phyloP scores from a whole-genome alignment of 441 rosid genomes.

The Euphorbia celastroides region DNA sequence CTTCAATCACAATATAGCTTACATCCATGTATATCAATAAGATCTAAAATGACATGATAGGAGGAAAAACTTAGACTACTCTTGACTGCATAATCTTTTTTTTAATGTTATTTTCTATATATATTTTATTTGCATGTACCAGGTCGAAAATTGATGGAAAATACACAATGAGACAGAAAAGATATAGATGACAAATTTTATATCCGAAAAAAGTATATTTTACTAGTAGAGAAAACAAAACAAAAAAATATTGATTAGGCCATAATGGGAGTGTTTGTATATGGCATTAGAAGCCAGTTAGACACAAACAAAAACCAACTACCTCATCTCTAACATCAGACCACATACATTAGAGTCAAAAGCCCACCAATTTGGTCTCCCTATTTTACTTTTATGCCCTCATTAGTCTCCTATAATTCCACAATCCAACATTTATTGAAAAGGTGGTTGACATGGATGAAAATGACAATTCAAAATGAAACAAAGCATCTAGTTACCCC shows the following conservation, averaged over 20 bases:
- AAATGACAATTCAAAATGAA: conserved; percentile 2
- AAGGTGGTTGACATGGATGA: neutral
- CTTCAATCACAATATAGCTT: no score
- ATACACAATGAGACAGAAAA: no score
- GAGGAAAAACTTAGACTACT: no score
- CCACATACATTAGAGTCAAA: neutral
- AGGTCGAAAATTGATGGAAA: no score
- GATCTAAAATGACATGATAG: no score
- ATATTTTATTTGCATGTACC: no score
- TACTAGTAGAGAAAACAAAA: neutral
- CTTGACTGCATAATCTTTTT: no score
- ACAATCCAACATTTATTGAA: neutral
- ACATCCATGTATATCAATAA: no score
- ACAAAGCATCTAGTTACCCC: neutral
- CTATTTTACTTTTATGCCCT: conserved; percentile 1
- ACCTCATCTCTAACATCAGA: neutral
- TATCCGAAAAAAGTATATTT: no score
- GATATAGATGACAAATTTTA: no score
- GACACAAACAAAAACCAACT: neutral
- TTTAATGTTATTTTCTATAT: no score
- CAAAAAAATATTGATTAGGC: neutral
- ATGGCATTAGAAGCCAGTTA: neutral
- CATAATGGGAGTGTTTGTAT: neutral
- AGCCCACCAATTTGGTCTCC: neutral
- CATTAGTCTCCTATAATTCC: neutral